phyloP scores from a whole-genome alignment of 176 grass and related monocot genomes.

The Lolium perenne region DNA sequence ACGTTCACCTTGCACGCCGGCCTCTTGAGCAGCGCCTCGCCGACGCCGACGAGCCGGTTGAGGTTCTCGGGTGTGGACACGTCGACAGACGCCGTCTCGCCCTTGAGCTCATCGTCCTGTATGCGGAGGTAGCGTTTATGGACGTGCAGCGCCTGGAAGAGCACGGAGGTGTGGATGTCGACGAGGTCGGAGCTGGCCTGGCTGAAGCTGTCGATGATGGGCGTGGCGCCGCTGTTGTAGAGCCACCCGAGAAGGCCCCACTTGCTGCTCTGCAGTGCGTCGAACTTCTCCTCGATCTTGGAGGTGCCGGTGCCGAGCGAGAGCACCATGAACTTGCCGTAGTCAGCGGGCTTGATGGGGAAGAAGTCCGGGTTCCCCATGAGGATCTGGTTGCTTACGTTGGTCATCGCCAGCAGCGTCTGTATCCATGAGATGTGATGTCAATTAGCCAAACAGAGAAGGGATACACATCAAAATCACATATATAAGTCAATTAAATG shows the following conservation, averaged over 20 bases:
- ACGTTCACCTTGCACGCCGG: not conserved
- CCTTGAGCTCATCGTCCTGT: not conserved
- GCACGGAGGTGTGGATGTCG: not conserved
- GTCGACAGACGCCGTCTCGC: not conserved
- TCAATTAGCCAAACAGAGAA: not conserved
- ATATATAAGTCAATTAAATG: not conserved
- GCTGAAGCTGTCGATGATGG: not conserved
- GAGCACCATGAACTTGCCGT: not conserved
- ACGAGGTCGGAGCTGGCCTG: not conserved
- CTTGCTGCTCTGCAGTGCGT: not conserved
- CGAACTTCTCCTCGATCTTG: not conserved
- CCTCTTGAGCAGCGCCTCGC: not conserved
- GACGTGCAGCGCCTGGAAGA: not conserved
- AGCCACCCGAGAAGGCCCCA: not conserved
- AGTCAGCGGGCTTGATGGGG: slow-evolving; percentile 5
- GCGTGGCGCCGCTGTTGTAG: not conserved
- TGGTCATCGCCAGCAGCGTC: not conserved
- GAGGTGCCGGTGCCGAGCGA: not conserved
- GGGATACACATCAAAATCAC: not conserved
- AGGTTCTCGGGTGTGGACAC: not conserved
- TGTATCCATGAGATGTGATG: not conserved
- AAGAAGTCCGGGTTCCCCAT: slow-evolving; percentile 9
- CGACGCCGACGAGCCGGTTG: not conserved
- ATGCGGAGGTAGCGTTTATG: not conserved
- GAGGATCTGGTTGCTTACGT: not conserved